A percentile compares a stretch with the other conserved stretches of the same genome.
Evolutionary conservation across 1,284 basidiomycete genomes (phyloP).

Genomic region (Rhodotorula glutinis): DNA sequence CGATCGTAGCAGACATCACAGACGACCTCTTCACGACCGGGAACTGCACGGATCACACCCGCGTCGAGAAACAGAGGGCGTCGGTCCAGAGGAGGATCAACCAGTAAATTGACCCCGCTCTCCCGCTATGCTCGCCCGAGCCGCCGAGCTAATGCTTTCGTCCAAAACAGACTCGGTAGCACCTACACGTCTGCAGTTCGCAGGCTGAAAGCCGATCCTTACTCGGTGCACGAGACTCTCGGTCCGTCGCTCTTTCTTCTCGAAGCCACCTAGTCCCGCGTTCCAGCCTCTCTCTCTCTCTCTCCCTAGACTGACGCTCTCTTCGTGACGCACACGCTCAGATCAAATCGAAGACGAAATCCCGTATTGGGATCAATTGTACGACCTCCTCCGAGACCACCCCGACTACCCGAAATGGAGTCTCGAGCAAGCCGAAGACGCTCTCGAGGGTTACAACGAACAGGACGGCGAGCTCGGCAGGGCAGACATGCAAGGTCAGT

Average conservation of each 20-base stretch:
- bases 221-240: background rate
- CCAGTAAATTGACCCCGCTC: background rate
- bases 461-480: background rate
- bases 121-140: background rate
- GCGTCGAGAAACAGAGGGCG: too few relatives aligned
- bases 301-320: too few relatives aligned
- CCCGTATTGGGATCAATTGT: slow-evolving; percentile 4
- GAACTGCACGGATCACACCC: too few relatives aligned
- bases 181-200: background rate
- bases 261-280: background rate
- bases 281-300: background rate
- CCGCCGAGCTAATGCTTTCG: too few relatives aligned
- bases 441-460: background rate
- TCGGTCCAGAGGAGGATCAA: slow-evolving; percentile 3
- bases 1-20: background rate
- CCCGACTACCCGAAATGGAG: slow-evolving; percentile 5
- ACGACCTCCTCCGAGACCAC: slow-evolving; percentile 5
- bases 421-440: slow-evolving; percentile 2
- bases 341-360: background rate
- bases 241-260: slow-evolving; percentile 4
- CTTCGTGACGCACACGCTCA: background rate
- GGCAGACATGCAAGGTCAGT: slow-evolving; percentile 16
- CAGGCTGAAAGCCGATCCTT: slow-evolving; percentile 8
- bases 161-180: slow-evolving; percentile 11
- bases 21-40: too few relatives aligned